Evolutionary conservation across 352 stramenopile species (phyloP).

Genomic region (Globisporangium apiculatum): DNA sequence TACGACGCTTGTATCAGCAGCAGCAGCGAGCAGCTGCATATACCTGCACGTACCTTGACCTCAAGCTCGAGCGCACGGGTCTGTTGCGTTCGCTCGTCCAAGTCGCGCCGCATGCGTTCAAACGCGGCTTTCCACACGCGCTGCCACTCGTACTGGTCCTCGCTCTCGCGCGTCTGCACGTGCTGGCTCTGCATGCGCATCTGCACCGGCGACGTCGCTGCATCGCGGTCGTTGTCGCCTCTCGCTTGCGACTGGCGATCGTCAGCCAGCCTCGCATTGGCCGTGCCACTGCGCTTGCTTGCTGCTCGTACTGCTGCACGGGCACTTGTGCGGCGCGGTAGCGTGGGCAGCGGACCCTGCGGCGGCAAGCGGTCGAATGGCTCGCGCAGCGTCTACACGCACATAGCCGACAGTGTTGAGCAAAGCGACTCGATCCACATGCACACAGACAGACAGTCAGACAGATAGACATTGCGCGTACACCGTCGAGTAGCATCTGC

Average conservation of each 20-base stretch:
- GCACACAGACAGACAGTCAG: no score
- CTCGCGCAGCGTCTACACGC: slow-evolving; percentile 31
- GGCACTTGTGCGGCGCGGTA: slow-evolving; percentile 25
- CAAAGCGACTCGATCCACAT: no score
- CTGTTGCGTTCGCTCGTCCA: slow-evolving; percentile 25
- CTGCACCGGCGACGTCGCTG: background rate
- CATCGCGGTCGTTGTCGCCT: background rate
- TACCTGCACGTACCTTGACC: slow-evolving; percentile 27
- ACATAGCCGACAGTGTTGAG: background rate
- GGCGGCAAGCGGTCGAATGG: slow-evolving; percentile 61
- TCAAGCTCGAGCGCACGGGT: slow-evolving; percentile 25
- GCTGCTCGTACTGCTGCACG: slow-evolving; percentile 17
- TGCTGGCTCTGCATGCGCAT: slow-evolving; percentile 33
- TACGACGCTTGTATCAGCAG: background rate
- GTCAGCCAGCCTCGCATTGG: background rate
- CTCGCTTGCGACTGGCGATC: no score
- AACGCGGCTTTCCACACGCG: slow-evolving; percentile 67
- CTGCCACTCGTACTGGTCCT: slow-evolving; percentile 68
- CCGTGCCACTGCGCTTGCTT: no score
- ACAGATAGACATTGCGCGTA: slow-evolving; percentile 13
- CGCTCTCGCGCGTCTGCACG: slow-evolving; percentile 48
- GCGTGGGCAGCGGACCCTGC: slow-evolving; percentile 38
- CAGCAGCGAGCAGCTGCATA: background rate
- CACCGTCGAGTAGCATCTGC: slow-evolving; percentile 46
- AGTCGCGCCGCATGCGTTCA: slow-evolving; percentile 40